Percentiles rank a stretch among this genome's conserved stretches.
phyloP scores from a whole-genome alignment of 2,329 filamentous ascomycete genomes.

The Colletotrichum sp. region DNA sequence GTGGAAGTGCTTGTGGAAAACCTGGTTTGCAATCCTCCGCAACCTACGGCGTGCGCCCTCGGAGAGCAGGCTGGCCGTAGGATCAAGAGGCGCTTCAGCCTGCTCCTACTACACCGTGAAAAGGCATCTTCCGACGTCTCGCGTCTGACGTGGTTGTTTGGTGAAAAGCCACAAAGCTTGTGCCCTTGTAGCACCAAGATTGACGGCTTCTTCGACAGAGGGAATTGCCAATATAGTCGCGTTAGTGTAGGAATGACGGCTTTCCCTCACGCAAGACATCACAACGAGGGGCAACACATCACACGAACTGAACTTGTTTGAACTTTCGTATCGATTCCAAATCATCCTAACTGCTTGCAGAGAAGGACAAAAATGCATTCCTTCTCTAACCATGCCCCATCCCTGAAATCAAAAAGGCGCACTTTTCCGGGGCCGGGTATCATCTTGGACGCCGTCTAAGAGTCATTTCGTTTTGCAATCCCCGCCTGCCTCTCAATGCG shows the following conservation, averaged over 20 bases:
- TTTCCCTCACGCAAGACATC: neutral
- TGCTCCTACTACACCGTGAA: neutral
- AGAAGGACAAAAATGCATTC: neutral
- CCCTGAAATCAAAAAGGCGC: neutral
- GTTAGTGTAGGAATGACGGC: neutral
- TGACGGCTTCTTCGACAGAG: neutral
- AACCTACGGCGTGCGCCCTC: neutral
- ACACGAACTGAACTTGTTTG: neutral
- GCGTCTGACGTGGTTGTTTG: neutral
- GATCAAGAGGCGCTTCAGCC: neutral
- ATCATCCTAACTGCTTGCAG: neutral
- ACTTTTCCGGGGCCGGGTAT: slow-evolving; percentile 16
- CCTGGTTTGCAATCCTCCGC: neutral
- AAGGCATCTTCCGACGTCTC: neutral
- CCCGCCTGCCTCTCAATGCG: neutral
- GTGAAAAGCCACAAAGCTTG: neutral
- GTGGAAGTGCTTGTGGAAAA: neutral
- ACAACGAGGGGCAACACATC: neutral
- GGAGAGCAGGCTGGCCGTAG: neutral
- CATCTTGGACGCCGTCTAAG: slow-evolving; percentile 10
- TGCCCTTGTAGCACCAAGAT: neutral
- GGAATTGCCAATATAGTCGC: neutral
- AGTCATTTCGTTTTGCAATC: slow-evolving; percentile 6
- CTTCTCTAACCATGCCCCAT: neutral
- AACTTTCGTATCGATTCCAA: neutral